Percentiles rank a stretch among this genome's conserved stretches.
Conservation (phyloP, 306 rosid genomes). For the Ammopiptanthus mongolicus region DNA sequence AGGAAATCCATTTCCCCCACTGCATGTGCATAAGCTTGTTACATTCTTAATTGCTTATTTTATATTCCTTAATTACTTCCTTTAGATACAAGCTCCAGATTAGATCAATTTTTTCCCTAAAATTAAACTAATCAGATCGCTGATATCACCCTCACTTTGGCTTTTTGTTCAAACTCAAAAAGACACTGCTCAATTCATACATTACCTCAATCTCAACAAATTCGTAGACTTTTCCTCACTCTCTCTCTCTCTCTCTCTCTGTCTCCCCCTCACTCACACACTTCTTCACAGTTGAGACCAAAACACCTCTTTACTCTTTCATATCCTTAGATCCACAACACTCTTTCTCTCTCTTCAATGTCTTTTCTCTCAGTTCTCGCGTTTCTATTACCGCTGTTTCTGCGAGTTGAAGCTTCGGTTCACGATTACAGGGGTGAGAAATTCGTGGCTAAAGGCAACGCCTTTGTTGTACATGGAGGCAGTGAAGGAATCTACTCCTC, state of each 20-base stretch:
- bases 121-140: no score
- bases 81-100: no score
- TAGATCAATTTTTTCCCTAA: no score
- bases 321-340: constrained; percentile 34
- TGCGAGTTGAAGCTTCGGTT: constrained; percentile 62
- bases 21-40: no score
- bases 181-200: neutral
- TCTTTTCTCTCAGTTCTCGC: constrained; percentile 21
- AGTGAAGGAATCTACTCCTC: constrained; percentile 97
- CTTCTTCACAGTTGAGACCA: neutral
- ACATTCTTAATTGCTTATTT: no score
- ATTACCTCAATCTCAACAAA: neutral
- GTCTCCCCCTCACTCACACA: neutral
- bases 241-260: no score
- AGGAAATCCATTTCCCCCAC: no score
- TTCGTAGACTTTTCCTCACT: neutral
- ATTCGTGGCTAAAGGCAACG: constrained; percentile 71
- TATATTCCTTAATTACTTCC: no score
- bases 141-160: neutral
- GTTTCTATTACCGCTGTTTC: constrained; percentile 27
- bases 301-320: neutral
- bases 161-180: neutral
- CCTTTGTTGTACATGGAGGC: constrained; percentile 91
- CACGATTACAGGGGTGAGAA: constrained; percentile 60
- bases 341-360: constrained; percentile 19